These are phyloP conservation scores for Tulasnella sp. DNA, from an alignment of 768 basidiomycete species.

Conservation along the genomic window DNA sequence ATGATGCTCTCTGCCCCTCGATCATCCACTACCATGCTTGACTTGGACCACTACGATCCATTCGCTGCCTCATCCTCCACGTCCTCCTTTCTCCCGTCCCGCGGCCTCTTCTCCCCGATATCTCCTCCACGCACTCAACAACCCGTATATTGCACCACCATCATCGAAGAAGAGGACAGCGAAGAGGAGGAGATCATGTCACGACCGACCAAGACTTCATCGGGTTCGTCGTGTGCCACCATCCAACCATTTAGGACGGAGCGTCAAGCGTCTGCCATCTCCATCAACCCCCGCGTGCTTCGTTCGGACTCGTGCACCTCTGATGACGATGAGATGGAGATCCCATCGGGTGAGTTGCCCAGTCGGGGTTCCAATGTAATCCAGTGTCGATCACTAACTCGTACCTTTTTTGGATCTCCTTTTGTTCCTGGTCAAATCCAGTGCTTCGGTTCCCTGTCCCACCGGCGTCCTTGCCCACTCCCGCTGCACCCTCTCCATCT, in stretches of 20 bases:
- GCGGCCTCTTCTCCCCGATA: slow-evolving; percentile 7
- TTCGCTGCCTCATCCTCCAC: slow-evolving; percentile 6
- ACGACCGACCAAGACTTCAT: neutral
- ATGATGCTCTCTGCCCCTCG: neutral
- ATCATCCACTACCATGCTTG: neutral
- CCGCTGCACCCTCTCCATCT: neutral
- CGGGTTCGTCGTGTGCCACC: too few species aligned
- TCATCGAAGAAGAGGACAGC: slow-evolving; percentile 12
- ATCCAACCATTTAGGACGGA: neutral
- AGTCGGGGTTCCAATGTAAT: neutral
- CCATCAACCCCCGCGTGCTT: slow-evolving; percentile 10
- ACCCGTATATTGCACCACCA: slow-evolving; percentile 2
- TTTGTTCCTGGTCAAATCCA: neutral
- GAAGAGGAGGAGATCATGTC: slow-evolving; percentile 1
- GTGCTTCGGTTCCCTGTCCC: slow-evolving; percentile 13
- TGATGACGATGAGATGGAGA: slow-evolving; percentile 4
- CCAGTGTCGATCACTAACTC: too few species aligned
- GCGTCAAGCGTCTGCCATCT: neutral
- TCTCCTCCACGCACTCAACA: neutral
- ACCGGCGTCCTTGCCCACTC: slow-evolving; percentile 1
- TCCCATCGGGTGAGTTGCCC: neutral
- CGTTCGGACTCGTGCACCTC: slow-evolving; percentile 4
- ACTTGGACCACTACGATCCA: slow-evolving; percentile 7
- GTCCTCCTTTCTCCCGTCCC: slow-evolving; percentile 7
- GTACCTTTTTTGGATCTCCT: neutral